Evolutionary conservation across 768 basidiomycete species (phyloP).

Genomic region (Serendipita sp.): DNA sequence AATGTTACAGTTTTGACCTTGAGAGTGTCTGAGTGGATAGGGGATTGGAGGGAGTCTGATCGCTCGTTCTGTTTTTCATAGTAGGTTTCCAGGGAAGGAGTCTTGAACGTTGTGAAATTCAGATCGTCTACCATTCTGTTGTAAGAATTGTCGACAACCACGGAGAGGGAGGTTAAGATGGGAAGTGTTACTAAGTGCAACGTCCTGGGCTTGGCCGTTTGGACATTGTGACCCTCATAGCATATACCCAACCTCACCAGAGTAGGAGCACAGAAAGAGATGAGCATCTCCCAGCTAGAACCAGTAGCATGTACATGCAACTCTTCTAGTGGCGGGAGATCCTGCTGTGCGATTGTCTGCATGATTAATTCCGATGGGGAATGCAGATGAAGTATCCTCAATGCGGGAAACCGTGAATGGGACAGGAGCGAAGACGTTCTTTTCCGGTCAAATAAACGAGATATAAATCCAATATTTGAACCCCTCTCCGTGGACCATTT

Average conservation of each 20-base stretch:
- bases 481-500: not conserved
- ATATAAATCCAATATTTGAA: not conserved
- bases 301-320: not conserved
- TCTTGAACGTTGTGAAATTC: too few species aligned
- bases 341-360: not conserved
- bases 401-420: not conserved
- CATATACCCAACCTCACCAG: not conserved
- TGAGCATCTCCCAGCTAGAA: not conserved
- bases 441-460: not conserved
- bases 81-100: too few species aligned
- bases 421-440: not conserved
- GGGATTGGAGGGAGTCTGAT: too few species aligned
- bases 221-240: too few species aligned
- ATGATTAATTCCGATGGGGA: not conserved
- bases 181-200: too few species aligned
- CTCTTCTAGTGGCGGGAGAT: not conserved
- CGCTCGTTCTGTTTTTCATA: too few species aligned
- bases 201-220: too few species aligned
- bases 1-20: too few species aligned
- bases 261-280: not conserved
- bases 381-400: not conserved
- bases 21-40: too few species aligned
- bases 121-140: too few species aligned
- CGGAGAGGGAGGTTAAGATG: too few species aligned
- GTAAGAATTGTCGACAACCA: too few species aligned